These are phyloP conservation scores for Cryptococcus amylolentus DNA, from an alignment of 1,284 basidiomycete species.

Conservation along the genomic window DNA sequence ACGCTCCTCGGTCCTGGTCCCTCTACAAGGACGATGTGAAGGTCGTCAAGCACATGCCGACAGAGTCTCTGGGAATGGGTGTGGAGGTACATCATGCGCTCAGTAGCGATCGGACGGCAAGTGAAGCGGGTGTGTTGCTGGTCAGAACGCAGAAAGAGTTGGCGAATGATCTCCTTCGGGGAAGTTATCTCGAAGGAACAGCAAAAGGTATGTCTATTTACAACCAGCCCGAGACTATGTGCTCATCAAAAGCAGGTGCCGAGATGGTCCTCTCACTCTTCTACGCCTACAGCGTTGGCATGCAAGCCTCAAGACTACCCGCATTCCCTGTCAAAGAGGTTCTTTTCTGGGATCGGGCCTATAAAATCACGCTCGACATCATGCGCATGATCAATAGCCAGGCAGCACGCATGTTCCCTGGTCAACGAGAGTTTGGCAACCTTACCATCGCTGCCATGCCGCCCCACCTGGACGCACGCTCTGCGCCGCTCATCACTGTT, in stretches of 20 bases:
- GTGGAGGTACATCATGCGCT: slow-evolving; percentile 31
- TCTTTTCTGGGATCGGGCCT: slow-evolving; percentile 21
- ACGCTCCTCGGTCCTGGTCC: slow-evolving; percentile 14
- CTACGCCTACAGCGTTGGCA: slow-evolving; percentile 35
- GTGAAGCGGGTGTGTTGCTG: slow-evolving; percentile 7
- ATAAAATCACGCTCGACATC: slow-evolving; percentile 15
- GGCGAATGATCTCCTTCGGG: too few relatives aligned
- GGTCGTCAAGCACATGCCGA: slow-evolving; percentile 27
- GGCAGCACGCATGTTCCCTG: slow-evolving; percentile 29
- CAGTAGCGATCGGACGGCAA: slow-evolving; percentile 12
- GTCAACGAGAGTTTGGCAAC: slow-evolving; percentile 36
- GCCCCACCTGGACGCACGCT: slow-evolving; percentile 8
- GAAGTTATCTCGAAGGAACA: too few relatives aligned
- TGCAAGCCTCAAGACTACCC: slow-evolving; percentile 13
- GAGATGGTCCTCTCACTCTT: slow-evolving; percentile 34
- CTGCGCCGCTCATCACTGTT: background rate
- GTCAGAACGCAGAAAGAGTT: slow-evolving; percentile 22
- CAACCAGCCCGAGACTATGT: too few relatives aligned
- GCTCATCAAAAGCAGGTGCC: slow-evolving; percentile 1
- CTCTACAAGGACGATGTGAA: slow-evolving; percentile 38
- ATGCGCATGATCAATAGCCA: slow-evolving; percentile 37
- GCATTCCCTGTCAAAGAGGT: slow-evolving; percentile 21
- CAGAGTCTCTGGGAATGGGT: slow-evolving; percentile 10
- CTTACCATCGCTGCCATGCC: slow-evolving; percentile 32
- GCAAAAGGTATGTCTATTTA: too few relatives aligned